Percentiles rank a stretch among this genome's conserved stretches.
Evolutionary conservation across 2,329 filamentous ascomycete genomes (phyloP).

Genomic region (Lasiodiplodia gonubiensis): DNA sequence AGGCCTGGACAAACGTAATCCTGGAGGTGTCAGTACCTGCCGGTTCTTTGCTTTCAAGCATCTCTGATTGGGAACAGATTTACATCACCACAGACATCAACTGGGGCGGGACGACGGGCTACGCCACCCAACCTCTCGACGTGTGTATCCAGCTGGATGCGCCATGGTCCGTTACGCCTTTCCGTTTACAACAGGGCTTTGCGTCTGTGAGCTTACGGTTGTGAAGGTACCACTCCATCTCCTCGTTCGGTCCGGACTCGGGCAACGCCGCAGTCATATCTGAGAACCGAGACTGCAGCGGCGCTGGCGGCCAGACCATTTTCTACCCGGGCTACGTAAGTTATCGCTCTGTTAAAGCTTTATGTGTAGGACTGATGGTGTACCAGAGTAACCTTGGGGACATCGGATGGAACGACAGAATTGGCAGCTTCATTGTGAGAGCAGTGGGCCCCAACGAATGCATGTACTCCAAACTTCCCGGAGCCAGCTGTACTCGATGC

Average conservation of each 20-base stretch:
- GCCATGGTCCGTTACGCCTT: background rate
- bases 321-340: background rate
- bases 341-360: background rate
- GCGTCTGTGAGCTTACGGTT: background rate
- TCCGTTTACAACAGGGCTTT: background rate
- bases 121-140: background rate
- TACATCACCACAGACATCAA: background rate
- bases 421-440: background rate
- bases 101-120: background rate
- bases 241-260: background rate
- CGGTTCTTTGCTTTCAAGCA: background rate
- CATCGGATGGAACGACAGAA: background rate
- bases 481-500: background rate
- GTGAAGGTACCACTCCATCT: background rate
- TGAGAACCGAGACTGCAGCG: background rate
- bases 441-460: background rate
- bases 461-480: background rate
- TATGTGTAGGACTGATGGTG: background rate
- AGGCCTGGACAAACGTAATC: background rate
- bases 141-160: background rate
- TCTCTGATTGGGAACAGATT: background rate
- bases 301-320: background rate
- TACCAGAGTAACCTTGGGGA: background rate
- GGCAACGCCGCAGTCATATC: background rate
- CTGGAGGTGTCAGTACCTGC: background rate